Base-by-base conservation (phyloP, 2,329 filamentous ascomycete genomes). In the Blumeria graminis region DNA sequence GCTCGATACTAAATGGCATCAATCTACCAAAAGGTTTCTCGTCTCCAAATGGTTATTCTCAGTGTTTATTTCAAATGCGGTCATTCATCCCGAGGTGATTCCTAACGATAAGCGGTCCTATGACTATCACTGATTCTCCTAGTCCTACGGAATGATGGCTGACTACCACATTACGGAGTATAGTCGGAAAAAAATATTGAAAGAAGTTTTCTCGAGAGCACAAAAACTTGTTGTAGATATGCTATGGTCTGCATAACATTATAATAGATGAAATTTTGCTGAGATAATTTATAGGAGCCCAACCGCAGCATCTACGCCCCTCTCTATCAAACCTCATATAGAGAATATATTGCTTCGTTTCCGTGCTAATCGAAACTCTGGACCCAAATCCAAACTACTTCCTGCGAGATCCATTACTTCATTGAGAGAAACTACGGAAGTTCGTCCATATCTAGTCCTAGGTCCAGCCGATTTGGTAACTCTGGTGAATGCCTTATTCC, bases 151-250 rank as follows among this genome's bases (percentile, higher is more conserved):
- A 56, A 78, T 84, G 71, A 82, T 96, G 72, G 77, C 86, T 57
- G 86, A 94, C 63, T 90, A 94, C 67, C 86, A 94, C 70, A 87
- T 96, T 63, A 89, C 85, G 54, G 86, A 93, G 62, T 87, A 90
- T 68, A 88, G 87, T 45, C 80, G 92, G 46, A 85, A 94, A 64
- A 89, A 82, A 68, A 84, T 84, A 57, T 71, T 84, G 57, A 82
- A 81, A 63, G 84, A 90, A 66, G 82, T 95, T 57, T 87, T 45
- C 56, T 28, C 4, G 22, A 28, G 22, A 28, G 22, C 22, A 28
- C 22, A 28, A 4, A 28, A 28, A 28, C 22, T 28, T 28, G 22
- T 28, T 28, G 22, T 28, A 28, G 22, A 28, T 28, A 28, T 28
- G 22, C 22, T 28, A 28, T 28, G 22, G 22, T 28, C 22, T 28